A percentile compares a stretch with the other conserved stretches of the same genome.
These are phyloP conservation scores for Chondrus crispus DNA, from an alignment of 23 red algal genomes.

Conservation along the genomic window DNA sequence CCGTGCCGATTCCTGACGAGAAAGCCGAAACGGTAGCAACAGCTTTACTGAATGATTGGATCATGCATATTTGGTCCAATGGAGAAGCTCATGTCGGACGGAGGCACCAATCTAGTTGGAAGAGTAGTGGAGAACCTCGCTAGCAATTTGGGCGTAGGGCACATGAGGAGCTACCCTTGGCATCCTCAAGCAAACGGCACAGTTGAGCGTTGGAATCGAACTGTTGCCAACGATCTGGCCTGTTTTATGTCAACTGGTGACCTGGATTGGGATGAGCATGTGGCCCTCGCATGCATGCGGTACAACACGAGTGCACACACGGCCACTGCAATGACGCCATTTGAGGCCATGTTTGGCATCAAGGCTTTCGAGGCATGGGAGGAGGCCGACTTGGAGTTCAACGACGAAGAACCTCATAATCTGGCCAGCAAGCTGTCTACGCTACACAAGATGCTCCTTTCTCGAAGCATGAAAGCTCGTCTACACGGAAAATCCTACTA, in stretches of 20 bases:
- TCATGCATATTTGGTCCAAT: not conserved
- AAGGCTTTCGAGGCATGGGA: too few species aligned
- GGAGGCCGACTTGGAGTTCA: too few species aligned
- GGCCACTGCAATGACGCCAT: not conserved
- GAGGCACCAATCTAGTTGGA: not conserved
- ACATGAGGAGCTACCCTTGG: not conserved
- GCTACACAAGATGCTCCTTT: too few species aligned
- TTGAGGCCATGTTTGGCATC: not conserved
- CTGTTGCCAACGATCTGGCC: not conserved
- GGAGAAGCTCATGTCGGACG: not conserved
- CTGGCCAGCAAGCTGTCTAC: too few species aligned
- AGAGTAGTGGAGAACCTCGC: not conserved
- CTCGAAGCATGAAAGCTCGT: too few species aligned
- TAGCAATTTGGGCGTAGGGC: not conserved
- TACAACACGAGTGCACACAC: not conserved
- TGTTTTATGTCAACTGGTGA: not conserved
- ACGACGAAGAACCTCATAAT: too few species aligned
- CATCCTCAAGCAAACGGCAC: not conserved
- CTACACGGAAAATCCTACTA: too few species aligned
- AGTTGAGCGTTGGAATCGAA: not conserved
- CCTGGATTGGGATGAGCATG: constrained; percentile 5
- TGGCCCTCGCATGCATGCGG: not conserved
- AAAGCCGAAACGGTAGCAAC: constrained; percentile 9
- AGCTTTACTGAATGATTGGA: not conserved
- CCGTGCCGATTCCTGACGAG: not conserved